Evolutionary conservation across 306 rosid genomes (phyloP), one percentile per base, ranked within the genome.

Genomic region (Casuarina glauca): DNA sequence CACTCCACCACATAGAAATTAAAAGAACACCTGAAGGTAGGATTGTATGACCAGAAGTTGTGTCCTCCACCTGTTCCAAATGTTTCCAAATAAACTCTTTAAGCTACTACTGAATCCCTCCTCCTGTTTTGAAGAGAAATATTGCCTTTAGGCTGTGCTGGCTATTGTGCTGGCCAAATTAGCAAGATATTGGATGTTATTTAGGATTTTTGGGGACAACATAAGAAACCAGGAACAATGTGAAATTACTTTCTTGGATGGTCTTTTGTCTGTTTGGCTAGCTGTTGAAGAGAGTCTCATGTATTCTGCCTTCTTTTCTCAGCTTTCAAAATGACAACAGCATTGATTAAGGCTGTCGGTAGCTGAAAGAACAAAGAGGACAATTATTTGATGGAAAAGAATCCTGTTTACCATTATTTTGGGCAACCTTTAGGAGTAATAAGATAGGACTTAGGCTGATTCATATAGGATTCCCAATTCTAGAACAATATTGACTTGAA

Each of bases 361-460:
- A 12, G 71, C 5, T 67, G 71, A 36, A 44, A 42, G 46, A 67
- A 41, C 50, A 8, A 7, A 42, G 46, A 66, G 13, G 13, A 42
- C 42, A 43, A 42, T 42, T 66, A 41, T 66, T 8, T 16, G 71
- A n/a, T 3, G 46, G 45, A 15, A 67, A 67, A 42, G 71, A 67
- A 67, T 67, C 36, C 42, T 42, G 71, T 67, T 67, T 42, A 32
- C 71, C 41, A 66, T 20, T 63, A 13, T 63, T 63, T 19, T 63
- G 20, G 6, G 71, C 50, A 7, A n/a, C 71, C 71, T 66, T 66
- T 39, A 8, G 71, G 50, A 39, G 70, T 66, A 66, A 7, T 39
- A 16, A 8, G 7, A 19, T 1, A 1, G 3, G 71, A 16, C 41
- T 17, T 41, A 39, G 50, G 9, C 46, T 13, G 50, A 2, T 3